Evolutionary conservation across 2,329 filamentous ascomycete genomes (phyloP).

Genomic region (Aspergillus fischeri): DNA sequence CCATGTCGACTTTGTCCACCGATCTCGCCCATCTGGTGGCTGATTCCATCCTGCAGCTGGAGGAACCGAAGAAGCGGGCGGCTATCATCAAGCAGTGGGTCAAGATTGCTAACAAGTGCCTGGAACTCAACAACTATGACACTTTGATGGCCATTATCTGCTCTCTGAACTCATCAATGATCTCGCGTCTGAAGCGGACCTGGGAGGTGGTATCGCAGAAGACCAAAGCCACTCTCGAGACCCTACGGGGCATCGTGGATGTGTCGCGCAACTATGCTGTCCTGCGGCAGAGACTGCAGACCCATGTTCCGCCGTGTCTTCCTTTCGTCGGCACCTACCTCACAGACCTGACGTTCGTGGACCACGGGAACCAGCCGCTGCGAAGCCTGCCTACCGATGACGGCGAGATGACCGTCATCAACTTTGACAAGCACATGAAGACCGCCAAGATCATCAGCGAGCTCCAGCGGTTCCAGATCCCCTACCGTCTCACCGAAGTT

Average conservation of each 20-base stretch:
- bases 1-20: slow-evolving; percentile 88
- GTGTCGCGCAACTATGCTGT: slow-evolving; percentile 86
- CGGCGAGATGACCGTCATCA: slow-evolving; percentile 73
- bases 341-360: slow-evolving; percentile 92
- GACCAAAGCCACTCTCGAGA: slow-evolving; percentile 73
- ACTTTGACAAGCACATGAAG: slow-evolving; percentile 94
- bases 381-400: slow-evolving; percentile 69
- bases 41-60: slow-evolving; percentile 80
- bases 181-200: slow-evolving; percentile 79
- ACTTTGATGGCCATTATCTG: slow-evolving; percentile 96
- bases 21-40: slow-evolving; percentile 89
- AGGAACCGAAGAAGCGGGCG: slow-evolving; percentile 91
- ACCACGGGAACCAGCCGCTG: slow-evolving; percentile 85
- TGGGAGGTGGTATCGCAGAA: slow-evolving; percentile 87
- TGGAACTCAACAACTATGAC: slow-evolving; percentile 93
- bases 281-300: slow-evolving; percentile 75
- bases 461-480: slow-evolving; percentile 91
- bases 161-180: slow-evolving; percentile 86
- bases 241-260: slow-evolving; percentile 79
- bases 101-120: slow-evolving; percentile 81
- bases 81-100: slow-evolving; percentile 95
- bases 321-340: slow-evolving; percentile 96
- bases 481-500: slow-evolving; percentile 77
- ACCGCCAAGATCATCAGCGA: slow-evolving; percentile 95
- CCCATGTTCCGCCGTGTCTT: slow-evolving; percentile 84